Percentiles rank a stretch among this genome's conserved stretches.
These are phyloP conservation scores for Euphorbia schlechtendalii DNA, from an alignment of 441 rosid species.

Conservation along the genomic window DNA sequence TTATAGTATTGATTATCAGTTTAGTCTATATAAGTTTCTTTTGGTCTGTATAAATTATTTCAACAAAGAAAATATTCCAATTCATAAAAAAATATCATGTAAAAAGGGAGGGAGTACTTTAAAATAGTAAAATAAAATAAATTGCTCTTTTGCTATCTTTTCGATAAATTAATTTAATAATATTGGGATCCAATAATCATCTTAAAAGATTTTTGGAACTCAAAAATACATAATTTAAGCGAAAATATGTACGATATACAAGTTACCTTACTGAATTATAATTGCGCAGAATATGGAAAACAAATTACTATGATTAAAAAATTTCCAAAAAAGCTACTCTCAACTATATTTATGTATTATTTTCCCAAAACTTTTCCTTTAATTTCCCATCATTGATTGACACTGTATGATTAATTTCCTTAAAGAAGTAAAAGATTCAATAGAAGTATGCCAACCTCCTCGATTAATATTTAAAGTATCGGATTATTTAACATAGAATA, in stretches of 20 bases:
- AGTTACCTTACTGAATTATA: background rate
- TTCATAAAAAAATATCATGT: no score
- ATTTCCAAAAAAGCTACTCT: background rate
- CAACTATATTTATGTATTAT: background rate
- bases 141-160: no score
- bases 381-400: constrained; percentile 1
- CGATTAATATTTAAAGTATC: no score
- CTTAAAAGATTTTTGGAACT: background rate
- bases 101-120: no score
- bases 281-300: background rate
- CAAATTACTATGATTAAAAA: background rate
- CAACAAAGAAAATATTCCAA: no score
- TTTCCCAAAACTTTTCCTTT: background rate
- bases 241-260: background rate
- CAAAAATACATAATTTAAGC: background rate
- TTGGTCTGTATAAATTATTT: no score
- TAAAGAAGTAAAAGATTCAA: background rate
- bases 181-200: no score
- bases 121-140: no score
- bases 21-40: background rate
- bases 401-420: background rate
- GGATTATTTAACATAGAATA: no score
- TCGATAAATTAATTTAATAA: no score
- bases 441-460: background rate
- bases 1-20: background rate